Conservation (phyloP, 2,329 filamentous ascomycete genomes). For the Paracoccidioides brasiliensis region DNA sequence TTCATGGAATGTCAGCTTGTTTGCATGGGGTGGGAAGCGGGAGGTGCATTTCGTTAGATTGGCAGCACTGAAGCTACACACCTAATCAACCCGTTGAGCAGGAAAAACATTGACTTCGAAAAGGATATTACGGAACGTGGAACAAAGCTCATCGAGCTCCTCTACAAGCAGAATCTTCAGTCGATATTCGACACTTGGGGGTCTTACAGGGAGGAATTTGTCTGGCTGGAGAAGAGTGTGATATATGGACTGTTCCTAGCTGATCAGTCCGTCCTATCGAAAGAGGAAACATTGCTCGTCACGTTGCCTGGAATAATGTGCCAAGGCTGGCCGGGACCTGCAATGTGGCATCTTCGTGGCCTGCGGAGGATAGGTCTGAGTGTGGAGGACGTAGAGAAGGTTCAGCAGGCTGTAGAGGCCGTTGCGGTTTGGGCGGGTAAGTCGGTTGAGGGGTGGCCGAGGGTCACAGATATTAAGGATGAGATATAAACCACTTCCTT, state of each 20-base stretch:
- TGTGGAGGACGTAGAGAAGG: constrained; percentile 28
- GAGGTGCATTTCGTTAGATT: too few species aligned
- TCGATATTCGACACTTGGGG: constrained; percentile 22
- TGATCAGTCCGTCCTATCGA: constrained; percentile 29
- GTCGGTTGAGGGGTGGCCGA: constrained; percentile 12
- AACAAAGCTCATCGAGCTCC: constrained; percentile 17
- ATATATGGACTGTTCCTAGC: constrained; percentile 48
- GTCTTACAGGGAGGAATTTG: constrained; percentile 37
- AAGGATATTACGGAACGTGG: constrained; percentile 16
- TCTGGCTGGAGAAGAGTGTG: constrained; percentile 59
- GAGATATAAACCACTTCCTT: constrained; percentile 1
- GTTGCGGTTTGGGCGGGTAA: constrained; percentile 14
- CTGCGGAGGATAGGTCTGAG: constrained; percentile 28
- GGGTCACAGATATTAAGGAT: constrained; percentile 14
- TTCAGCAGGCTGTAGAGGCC: constrained; percentile 15
- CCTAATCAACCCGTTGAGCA: constrained; percentile 2
- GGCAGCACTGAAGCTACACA: background rate
- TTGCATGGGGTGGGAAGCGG: too few species aligned
- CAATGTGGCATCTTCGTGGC: constrained; percentile 35
- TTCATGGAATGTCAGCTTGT: too few species aligned
- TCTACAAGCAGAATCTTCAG: constrained; percentile 20
- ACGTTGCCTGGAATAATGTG: constrained; percentile 34
- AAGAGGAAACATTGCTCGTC: constrained; percentile 34
- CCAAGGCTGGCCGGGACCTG: constrained; percentile 30
- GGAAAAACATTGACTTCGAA: constrained; percentile 14